Evolutionary conservation across 2,329 filamentous ascomycete species (phyloP).

Genomic region (Monosporascus sp.): DNA sequence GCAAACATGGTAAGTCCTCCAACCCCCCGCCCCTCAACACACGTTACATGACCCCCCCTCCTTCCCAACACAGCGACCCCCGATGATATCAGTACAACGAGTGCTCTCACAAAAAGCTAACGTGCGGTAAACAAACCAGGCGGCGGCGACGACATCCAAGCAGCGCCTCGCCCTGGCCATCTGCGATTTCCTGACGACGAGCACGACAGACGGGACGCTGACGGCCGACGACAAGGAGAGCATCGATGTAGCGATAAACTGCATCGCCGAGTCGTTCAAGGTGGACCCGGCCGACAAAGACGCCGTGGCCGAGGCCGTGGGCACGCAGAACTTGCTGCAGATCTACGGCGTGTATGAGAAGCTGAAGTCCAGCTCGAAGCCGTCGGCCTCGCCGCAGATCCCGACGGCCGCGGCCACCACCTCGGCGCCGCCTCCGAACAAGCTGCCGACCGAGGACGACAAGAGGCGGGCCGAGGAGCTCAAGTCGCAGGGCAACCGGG

Average conservation of each 20-base stretch:
- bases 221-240: slow-evolving; percentile 84
- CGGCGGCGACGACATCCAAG: slow-evolving; percentile 41
- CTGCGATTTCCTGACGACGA: slow-evolving; percentile 87
- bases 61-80: background rate
- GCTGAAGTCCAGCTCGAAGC: slow-evolving; percentile 56
- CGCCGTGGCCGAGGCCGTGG: slow-evolving; percentile 70
- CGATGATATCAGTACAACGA: background rate
- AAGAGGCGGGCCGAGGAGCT: slow-evolving; percentile 81
- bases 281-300: slow-evolving; percentile 76
- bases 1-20: background rate
- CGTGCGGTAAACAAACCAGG: background rate
- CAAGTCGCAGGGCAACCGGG: slow-evolving; percentile 87
- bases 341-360: slow-evolving; percentile 98
- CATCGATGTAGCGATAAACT: slow-evolving; percentile 89
- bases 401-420: slow-evolving; percentile 39
- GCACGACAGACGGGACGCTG: slow-evolving; percentile 82
- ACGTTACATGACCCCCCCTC: no score
- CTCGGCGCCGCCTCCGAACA: slow-evolving; percentile 27
- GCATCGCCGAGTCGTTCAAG: slow-evolving; percentile 92
- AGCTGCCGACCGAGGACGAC: slow-evolving; percentile 44
- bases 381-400: slow-evolving; percentile 31
- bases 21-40: no score
- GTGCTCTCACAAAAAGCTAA: background rate
- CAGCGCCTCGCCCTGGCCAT: slow-evolving; percentile 95
- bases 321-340: slow-evolving; percentile 78